A percentile compares a stretch with the other conserved stretches of the same genome.
Conservation (phyloP, 768 basidiomycete genomes). For the Dendrothele bispora region DNA sequence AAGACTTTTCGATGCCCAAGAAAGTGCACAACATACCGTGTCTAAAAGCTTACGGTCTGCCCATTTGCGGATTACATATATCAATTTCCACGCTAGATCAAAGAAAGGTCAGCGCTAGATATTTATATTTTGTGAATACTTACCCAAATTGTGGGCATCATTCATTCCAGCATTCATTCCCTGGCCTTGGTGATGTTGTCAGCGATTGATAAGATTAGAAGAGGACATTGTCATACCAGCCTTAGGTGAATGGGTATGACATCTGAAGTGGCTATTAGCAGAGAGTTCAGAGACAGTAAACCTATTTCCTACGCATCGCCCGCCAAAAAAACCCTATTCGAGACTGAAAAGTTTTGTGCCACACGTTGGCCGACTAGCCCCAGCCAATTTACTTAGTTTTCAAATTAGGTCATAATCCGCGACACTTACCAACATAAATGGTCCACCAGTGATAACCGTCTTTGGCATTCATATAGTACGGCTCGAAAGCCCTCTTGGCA, state of each 20-base stretch:
- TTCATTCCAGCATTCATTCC: constrained; percentile 1
- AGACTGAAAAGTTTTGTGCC: not conserved
- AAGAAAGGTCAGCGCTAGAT: not conserved
- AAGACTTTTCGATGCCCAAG: not conserved
- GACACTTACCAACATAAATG: no score
- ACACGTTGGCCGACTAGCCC: not conserved
- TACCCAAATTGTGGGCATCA: not conserved
- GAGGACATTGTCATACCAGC: not conserved
- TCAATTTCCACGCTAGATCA: not conserved
- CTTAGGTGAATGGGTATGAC: constrained; percentile 1
- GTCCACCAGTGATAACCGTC: no score
- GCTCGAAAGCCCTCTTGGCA: no score
- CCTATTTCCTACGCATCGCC: not conserved
- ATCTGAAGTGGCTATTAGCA: not conserved
- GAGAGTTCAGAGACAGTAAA: not conserved
- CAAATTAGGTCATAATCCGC: no score
- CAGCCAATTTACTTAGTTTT: no score
- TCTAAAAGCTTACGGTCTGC: not conserved
- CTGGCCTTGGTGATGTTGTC: not conserved
- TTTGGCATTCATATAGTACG: no score
- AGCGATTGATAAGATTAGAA: not conserved
- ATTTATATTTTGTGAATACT: not conserved
- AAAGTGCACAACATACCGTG: not conserved
- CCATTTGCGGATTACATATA: not conserved
- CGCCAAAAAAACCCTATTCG: not conserved